Percentiles rank a stretch among this genome's conserved stretches.
Evolutionary conservation across 257 asterid genomes (phyloP).

Genomic region (Verbena officinalis): DNA sequence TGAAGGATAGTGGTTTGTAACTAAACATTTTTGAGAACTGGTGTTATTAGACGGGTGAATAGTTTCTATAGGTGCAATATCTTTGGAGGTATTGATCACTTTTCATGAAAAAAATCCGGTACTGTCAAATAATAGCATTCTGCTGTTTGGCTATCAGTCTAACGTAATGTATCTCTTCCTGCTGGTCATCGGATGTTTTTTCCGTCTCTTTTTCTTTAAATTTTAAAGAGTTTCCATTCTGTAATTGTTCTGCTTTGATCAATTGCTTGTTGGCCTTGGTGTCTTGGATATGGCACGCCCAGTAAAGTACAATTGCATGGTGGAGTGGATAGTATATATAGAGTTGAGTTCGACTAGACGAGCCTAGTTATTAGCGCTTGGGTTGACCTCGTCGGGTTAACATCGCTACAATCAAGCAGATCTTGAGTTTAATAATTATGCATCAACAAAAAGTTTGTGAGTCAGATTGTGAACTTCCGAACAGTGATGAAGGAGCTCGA

Average conservation of each 20-base stretch:
- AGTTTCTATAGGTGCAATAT: not conserved
- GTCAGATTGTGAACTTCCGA: no score
- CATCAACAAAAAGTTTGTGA: no score
- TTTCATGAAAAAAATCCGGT: not conserved
- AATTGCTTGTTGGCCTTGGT: not conserved
- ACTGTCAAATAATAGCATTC: not conserved
- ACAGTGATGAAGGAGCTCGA: no score
- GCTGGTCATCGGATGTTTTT: not conserved
- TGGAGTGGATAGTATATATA: no score
- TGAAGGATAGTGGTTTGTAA: not conserved
- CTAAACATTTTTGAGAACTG: not conserved
- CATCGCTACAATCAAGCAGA: not conserved
- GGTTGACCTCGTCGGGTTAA: not conserved
- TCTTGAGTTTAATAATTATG: no score
- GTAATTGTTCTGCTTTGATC: not conserved
- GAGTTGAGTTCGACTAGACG: no score
- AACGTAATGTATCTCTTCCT: not conserved
- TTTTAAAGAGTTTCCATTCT: not conserved
- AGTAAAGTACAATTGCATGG: no score
- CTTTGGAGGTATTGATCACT: not conserved
- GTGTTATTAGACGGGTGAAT: not conserved
- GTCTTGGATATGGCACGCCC: no score
- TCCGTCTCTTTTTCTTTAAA: no score
- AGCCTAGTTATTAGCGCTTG: no score
- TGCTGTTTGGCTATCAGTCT: slow-evolving; percentile 8